Evolutionary conservation across 164 flowering plant species (phyloP), one percentile per base, ranked within the genome.

Genomic region (Magnolia sinica): DNA sequence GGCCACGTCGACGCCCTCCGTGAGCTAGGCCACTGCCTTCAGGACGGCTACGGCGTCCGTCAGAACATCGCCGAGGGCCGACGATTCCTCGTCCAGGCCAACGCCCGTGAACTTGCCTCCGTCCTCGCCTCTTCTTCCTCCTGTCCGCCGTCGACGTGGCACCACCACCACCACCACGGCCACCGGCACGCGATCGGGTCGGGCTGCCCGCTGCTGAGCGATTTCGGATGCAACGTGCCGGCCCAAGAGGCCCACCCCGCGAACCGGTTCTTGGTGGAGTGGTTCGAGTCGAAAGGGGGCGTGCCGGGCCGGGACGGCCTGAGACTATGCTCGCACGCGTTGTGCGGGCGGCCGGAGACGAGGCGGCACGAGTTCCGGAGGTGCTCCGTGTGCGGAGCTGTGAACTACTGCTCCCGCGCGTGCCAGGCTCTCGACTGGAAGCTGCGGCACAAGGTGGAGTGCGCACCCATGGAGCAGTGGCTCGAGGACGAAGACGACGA

Each of bases 341-440:
- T 96, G 0, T 96, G 99, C 22, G 97, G 99, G 0, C 69, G 96
- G 65, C 96, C 99, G 10, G 99, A 96, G 84, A 93, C 97, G 0
- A 80, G 98, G 64, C 72, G 85, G 50, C 96, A 93, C 71, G 99
- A 96, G 82, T 96, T 93, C 52, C 84, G 99, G 0, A 81, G 99
- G 72, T 96, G 99, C 75, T 96, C 99, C 0, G 95, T 93, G 13
- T 96, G 99, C 64, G 98, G 99, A 0, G 79, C 84, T 0, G 99
- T 93, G 50, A 96, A 92, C 67, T 96, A 96, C 79, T 96, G 99
- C 76, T 96, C 98, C 0, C 89, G 99, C 24, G 98, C 97, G 29
- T 96, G 99, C 72, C 99, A 96, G 78, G 99, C 98, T 31, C 89
- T 93, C 5, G 98, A 96, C 72, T 96, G 99, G 99, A 96, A 91